Evolutionary conservation across 176 grass and related monocot species (phyloP).

Genomic region (Leersia perrieri): DNA sequence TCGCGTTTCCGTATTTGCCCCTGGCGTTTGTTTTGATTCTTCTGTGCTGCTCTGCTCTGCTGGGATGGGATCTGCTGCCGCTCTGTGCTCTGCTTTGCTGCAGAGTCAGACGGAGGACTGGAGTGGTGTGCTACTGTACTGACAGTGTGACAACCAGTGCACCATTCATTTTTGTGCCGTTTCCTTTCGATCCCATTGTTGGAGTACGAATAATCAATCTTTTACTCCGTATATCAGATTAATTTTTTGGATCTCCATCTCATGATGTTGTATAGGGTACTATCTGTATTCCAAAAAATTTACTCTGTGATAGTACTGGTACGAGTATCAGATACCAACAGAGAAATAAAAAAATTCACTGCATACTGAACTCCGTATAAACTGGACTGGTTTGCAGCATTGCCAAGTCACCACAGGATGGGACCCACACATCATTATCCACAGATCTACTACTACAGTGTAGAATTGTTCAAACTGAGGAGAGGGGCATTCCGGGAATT

Average conservation of each 20-base stretch:
- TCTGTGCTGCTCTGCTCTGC: neutral
- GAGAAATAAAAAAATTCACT: too few relatives aligned
- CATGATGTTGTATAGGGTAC: too few relatives aligned
- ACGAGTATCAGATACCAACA: too few relatives aligned
- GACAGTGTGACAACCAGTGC: neutral
- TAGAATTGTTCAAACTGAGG: neutral
- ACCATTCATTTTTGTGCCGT: neutral
- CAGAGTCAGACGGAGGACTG: neutral
- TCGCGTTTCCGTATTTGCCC: neutral
- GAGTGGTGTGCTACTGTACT: neutral
- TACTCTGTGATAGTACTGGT: too few relatives aligned
- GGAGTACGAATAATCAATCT: too few relatives aligned
- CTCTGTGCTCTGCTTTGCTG: neutral
- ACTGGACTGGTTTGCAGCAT: neutral
- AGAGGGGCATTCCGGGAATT: conserved; percentile 14
- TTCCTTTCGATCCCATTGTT: neutral
- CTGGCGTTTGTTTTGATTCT: neutral
- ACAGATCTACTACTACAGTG: neutral
- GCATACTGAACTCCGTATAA: too few relatives aligned
- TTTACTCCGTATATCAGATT: too few relatives aligned
- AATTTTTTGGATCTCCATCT: too few relatives aligned
- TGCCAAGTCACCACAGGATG: neutral
- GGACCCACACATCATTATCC: neutral
- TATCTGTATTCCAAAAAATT: too few relatives aligned
- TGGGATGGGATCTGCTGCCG: neutral